A percentile compares a stretch with the other conserved stretches of the same genome.
Evolutionary conservation across 352 stramenopile species (phyloP).

Genomic region (Phytophthora colocasiae): DNA sequence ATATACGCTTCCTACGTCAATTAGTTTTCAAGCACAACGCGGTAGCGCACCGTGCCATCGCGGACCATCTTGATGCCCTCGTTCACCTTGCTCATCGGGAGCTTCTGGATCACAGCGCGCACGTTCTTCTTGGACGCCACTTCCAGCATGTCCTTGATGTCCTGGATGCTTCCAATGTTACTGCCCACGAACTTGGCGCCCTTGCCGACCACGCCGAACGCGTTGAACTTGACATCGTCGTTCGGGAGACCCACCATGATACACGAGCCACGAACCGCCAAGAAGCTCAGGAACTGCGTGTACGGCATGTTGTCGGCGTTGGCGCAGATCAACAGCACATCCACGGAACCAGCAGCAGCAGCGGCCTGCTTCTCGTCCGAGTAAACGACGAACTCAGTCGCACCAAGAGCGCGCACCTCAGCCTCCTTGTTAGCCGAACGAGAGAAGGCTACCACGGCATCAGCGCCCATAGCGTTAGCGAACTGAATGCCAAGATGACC

Average conservation of each 20-base stretch:
- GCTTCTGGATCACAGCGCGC: slow-evolving; percentile 56
- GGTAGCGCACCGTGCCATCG: slow-evolving; percentile 45
- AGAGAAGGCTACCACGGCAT: slow-evolving; percentile 71
- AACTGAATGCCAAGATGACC: slow-evolving; percentile 90
- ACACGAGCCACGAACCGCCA: slow-evolving; percentile 62
- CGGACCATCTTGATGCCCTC: slow-evolving; percentile 54
- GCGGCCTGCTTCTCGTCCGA: slow-evolving; percentile 46
- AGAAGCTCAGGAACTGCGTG: slow-evolving; percentile 54
- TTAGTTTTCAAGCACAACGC: slow-evolving; percentile 60
- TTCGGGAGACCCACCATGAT: slow-evolving; percentile 76
- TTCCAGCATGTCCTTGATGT: slow-evolving; percentile 88
- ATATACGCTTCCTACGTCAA: neutral
- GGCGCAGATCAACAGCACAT: slow-evolving; percentile 81
- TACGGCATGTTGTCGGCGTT: slow-evolving; percentile 61
- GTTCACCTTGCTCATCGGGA: slow-evolving; percentile 56
- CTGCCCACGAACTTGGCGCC: slow-evolving; percentile 64
- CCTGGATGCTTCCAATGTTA: slow-evolving; percentile 76
- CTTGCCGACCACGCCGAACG: slow-evolving; percentile 53
- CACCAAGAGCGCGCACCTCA: slow-evolving; percentile 60
- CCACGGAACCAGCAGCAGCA: slow-evolving; percentile 40
- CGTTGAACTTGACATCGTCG: slow-evolving; percentile 59
- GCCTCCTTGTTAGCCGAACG: slow-evolving; percentile 66
- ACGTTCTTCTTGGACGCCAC: slow-evolving; percentile 84
- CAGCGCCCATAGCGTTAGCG: slow-evolving; percentile 61
- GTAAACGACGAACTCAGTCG: slow-evolving; percentile 65